Percentiles rank a stretch among this genome's conserved stretches.
Conservation (phyloP, 2,329 filamentous ascomycete species). For the Fusarium torulosum region DNA sequence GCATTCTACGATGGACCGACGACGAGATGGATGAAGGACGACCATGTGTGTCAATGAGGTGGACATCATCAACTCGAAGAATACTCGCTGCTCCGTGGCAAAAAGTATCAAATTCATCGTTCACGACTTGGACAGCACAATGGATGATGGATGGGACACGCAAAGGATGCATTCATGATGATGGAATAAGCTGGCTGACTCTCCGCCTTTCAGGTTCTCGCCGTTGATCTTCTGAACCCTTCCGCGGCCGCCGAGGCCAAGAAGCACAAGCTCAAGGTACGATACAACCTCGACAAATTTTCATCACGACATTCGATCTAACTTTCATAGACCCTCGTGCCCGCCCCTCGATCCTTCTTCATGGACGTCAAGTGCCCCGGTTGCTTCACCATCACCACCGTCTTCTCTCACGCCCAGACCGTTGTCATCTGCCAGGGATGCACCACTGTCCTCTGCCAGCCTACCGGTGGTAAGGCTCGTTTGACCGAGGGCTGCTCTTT, state of each 20-base stretch:
- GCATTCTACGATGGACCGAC: slow-evolving; percentile 38
- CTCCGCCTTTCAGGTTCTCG: slow-evolving; percentile 83
- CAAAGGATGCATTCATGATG: slow-evolving; percentile 29
- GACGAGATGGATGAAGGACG: slow-evolving; percentile 39
- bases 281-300: slow-evolving; percentile 39
- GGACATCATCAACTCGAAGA: slow-evolving; percentile 36
- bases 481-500: slow-evolving; percentile 99
- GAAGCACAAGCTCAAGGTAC: slow-evolving; percentile 99
- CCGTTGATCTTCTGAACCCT: slow-evolving; percentile 99
- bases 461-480: slow-evolving; percentile 98
- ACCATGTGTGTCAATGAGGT: slow-evolving; percentile 35
- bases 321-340: slow-evolving; percentile 82
- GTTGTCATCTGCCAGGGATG: slow-evolving; percentile 99
- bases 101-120: slow-evolving; percentile 40
- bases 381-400: slow-evolving; percentile 99
- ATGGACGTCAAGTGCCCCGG: slow-evolving; percentile 99
- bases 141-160: slow-evolving; percentile 26
- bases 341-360: slow-evolving; percentile 98
- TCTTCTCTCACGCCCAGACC: slow-evolving; percentile 99
- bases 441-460: slow-evolving; percentile 99
- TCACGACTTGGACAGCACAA: slow-evolving; percentile 20
- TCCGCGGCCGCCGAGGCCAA: slow-evolving; percentile 96
- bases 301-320: slow-evolving; percentile 41
- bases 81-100: slow-evolving; percentile 28
- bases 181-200: slow-evolving; percentile 61